A percentile compares a stretch with the other conserved stretches of the same genome.
Evolutionary conservation across 495 filamentous ascomycete species (phyloP).

Genomic region (Aspergillus haitiensis): DNA sequence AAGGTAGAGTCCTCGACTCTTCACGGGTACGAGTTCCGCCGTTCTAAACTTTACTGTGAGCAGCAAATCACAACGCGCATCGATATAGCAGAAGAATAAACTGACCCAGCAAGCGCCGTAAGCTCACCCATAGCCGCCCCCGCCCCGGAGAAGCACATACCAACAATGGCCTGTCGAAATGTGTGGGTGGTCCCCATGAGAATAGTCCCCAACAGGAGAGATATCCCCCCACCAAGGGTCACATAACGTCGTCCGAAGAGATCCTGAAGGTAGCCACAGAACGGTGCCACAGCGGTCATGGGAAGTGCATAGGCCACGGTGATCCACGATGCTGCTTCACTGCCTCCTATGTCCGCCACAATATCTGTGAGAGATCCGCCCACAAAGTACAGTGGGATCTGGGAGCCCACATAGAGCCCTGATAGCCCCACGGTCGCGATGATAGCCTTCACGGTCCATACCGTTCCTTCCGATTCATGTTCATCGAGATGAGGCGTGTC

Average conservation of each 20-base stretch:
- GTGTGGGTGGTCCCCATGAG: neutral
- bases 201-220: neutral
- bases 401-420: neutral
- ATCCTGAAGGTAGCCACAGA: conserved; percentile 1
- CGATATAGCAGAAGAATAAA: neutral
- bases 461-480: neutral
- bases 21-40: neutral
- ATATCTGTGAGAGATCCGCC: neutral
- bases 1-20: neutral
- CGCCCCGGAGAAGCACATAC: neutral
- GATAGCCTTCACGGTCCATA: neutral
- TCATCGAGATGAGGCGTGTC: neutral
- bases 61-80: neutral
- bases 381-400: neutral
- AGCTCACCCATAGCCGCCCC: neutral
- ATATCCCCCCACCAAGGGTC: neutral
- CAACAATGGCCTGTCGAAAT: neutral
- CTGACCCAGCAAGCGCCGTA: neutral
- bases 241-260: neutral
- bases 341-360: neutral
- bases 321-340: neutral
- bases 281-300: neutral
- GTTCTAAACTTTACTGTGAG: neutral
- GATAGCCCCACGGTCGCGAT: neutral
- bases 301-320: neutral